Evolutionary conservation across 148 eudicot species (phyloP), one percentile per base, ranked within the genome.

Genomic region (Camellia japonica): DNA sequence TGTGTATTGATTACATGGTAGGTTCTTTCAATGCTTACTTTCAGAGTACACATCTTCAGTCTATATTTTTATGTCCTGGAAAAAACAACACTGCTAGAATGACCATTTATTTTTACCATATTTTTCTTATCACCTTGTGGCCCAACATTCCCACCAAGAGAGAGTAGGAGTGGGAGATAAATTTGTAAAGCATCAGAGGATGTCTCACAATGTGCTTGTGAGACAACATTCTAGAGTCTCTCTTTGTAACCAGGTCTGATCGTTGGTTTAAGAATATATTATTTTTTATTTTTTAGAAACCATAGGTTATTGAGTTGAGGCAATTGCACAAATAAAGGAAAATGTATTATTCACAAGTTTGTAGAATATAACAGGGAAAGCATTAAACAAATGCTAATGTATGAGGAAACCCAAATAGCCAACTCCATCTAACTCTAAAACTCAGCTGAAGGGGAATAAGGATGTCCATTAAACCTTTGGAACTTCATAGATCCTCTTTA

Each of bases 1-100:
- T 96, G 99, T 92, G 95, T 91, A 91, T 96, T 55, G 99, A 96
- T 85, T 96, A 96, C 83, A 96, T 96, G 99, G 99, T 96, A 92
- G 20, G 82, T 43, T 51, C 38, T 68, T 6, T 15, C 7, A 66
- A 38, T 6, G 9, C 56, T 66, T 2, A 8, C 16, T 79, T 38
- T 18, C 2, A 12, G 23, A 74, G 60, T 9, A 5, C 54, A 30
- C 75, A 20, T 52, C 38, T 3, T 54, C 46, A 20, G 19, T 71
- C 8, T 23, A 23, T 30, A 11, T 69, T 19, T 41, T 23, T 7
- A 13, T 68, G 23, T 41, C 19, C 1, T 68, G 49, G 15, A 11
- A 6, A 2, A 30, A 30, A 30, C 38, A 30, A 30, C 38, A 30
- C 38, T 30, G 38, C 38, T 30, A 30, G 38, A 30, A 30, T 30